Base-by-base conservation (phyloP, 805 yeast genomes). In the Suhomyces emberorum region DNA sequence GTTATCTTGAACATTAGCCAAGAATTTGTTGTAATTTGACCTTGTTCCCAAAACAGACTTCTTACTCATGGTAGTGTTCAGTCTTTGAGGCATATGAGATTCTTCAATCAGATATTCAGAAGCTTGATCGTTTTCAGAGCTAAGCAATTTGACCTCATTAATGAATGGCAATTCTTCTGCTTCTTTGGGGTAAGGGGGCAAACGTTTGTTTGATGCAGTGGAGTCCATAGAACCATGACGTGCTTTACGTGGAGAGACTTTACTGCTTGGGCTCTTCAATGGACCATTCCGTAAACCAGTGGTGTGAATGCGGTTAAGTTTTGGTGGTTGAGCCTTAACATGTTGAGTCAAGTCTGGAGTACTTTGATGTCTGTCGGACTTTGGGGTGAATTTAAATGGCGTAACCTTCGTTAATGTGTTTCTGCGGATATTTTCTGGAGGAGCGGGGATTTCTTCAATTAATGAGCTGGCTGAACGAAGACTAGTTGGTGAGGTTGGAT, bases 41-140 rank as follows among this genome's bases (percentile, higher is more conserved):
- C 69, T 48, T 2, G 73, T 68, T 3, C 70, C 68, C 33, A 68
- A 51, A 11, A 68, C 63, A 3, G 65, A 57, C 35, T 54, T 50
- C 39, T 61, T 61, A 35, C 69, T 63, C 43, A 43, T 43, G 9
- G 52, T 47, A 10, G 64, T 64, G 31, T 50, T 50, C 51, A 48
- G 57, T 30, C 72, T 49, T 8, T 42, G 42, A 9, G 34, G 34
- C 16, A 25, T n/a, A 8, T n/a, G 12, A 23, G 26, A 11, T 15
- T 30, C 35, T 14, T 34, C 29, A 12, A 16, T 15, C 19, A 18
- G 29, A n/a, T 19, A 17, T 12, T 32, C 22, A 16, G 31, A 23
- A 9, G 34, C 45, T 12, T 41, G 44, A 19, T 39, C 36, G 23
- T 46, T 44, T 20, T 43, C 41, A 4, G 42, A 36, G 28, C 51